Evolutionary conservation across 805 yeast genomes (phyloP), one percentile per base, ranked within the genome.

Genomic region (Starmerella bombicola): DNA sequence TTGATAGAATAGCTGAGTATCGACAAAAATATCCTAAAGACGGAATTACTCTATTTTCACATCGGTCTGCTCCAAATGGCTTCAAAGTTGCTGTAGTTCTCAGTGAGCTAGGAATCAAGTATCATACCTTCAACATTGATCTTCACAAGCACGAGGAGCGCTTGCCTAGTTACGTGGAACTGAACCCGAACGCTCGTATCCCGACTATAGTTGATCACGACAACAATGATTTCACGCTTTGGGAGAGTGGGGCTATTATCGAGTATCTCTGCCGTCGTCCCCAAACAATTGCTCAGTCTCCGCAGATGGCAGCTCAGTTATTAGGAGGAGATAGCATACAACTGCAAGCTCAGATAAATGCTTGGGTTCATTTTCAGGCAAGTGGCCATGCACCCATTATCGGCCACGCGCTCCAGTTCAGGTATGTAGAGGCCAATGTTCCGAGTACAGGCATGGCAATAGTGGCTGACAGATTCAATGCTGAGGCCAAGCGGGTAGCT

Each of bases 341-440:
- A 12, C 94, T 83, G 49, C 95, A 84, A 63, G 70, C 86, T 3
- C 88, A 80, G 58, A 83, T 86, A 43, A 70, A 75, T 45, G 74
- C 85, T 5, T 86, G 96, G 95, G 67, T 88, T 29, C 86, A 83
- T 56, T 86, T 86, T 67, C 97, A 86, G 63, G 84, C 95, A 3
- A 80, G 93, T 4, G 96, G 97, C 5, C 96, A 85, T 58, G 94
- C 96, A 0, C 95, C 96, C n/a, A 86, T 86, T 94, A 81, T 86
- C 53, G 96, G 96, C 16, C 96, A 86, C 62, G 95, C 96, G 7
- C 69, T 88, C 52, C 96, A 88, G 64, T 88, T 86, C 65, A 71
- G 86, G 55, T 84, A 82, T 59, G 84, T 86, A 68, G 95, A 86
- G 58, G 50, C 41, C 2, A 42, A 39, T 17, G 42, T 37, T n/a